Conservation (phyloP, 495 filamentous ascomycete genomes). For the Amorphotheca resinae region DNA sequence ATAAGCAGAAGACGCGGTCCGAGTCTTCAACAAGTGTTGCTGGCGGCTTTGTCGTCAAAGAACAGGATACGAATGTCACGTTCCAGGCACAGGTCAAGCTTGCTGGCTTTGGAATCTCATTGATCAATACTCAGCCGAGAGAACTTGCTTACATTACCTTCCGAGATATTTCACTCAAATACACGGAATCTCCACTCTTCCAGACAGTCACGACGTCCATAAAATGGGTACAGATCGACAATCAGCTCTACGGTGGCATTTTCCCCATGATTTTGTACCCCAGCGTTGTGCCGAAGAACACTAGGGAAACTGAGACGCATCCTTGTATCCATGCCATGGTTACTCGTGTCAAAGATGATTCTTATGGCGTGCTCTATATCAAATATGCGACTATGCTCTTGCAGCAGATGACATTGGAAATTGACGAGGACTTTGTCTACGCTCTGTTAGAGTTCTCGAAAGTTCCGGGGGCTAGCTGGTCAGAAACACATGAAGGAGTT, state of each 20-base stretch:
- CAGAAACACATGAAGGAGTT: slow-evolving; percentile 62
- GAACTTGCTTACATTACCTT: slow-evolving; percentile 92
- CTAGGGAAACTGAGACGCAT: slow-evolving; percentile 92
- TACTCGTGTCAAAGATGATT: slow-evolving; percentile 93
- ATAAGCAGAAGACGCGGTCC: slow-evolving; percentile 58
- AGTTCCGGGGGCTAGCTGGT: slow-evolving; percentile 86
- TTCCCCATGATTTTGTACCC: slow-evolving; percentile 97
- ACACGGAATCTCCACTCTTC: slow-evolving; percentile 80
- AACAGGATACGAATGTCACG: slow-evolving; percentile 69
- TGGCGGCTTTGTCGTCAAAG: slow-evolving; percentile 83
- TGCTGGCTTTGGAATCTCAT: slow-evolving; percentile 83
- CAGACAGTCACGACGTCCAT: slow-evolving; percentile 81
- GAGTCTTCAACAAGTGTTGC: slow-evolving; percentile 46
- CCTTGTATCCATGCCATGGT: slow-evolving; percentile 86
- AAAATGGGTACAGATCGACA: slow-evolving; percentile 99
- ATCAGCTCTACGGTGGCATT: slow-evolving; percentile 94
- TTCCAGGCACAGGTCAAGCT: slow-evolving; percentile 81
- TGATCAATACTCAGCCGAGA: slow-evolving; percentile 83
- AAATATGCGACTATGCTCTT: slow-evolving; percentile 91
- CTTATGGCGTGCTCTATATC: slow-evolving; percentile 95
- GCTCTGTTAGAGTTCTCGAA: slow-evolving; percentile 92
- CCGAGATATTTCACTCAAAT: slow-evolving; percentile 83
- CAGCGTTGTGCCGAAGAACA: slow-evolving; percentile 96
- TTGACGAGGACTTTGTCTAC: slow-evolving; percentile 96
- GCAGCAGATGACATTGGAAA: slow-evolving; percentile 95